Base-by-base conservation (phyloP, 2,329 filamentous ascomycete species). In the Anthostomella pinea region DNA sequence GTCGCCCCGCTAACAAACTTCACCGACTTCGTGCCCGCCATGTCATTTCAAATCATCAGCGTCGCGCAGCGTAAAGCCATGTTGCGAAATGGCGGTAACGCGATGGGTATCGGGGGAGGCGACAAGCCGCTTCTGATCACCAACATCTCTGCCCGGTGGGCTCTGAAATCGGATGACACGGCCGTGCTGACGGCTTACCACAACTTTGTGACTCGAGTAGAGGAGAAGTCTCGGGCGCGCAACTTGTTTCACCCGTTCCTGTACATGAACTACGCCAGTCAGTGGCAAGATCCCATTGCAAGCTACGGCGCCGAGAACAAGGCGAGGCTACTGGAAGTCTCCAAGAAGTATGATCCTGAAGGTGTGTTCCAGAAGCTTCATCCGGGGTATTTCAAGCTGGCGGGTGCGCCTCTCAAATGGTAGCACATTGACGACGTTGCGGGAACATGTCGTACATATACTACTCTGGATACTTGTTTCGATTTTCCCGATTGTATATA, bases 211-310 rank as follows among this genome's bases (percentile, higher is more conserved):
- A 39, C 55, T 13, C 48, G 54, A 0, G 49, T 49, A 8, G 48
- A 58, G 9, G 44, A 45, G 0, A 48, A 55, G 3, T 59, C 64
- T 8, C 47, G 53, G 26, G 46, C 54, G n/a, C 48, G 53, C 6
- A 59, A 57, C 0, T 41, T 66, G 0, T 51, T 61, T 24, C 56
- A 65, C 33, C 54, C 56, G 1, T 70, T 58, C 21, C 39, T 72
- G 13, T 73, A 72, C 45, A 58, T 68, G 30, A 72, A 73, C 46
- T 73, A 74, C 35, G 68, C 68, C 1, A 58, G 61, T 7, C 49
- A 53, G 22, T 55, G 56, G 17, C 67, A 73, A 43, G 48, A 66
- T 17, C 62, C 68, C 1, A 54, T 72, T 15, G 17, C 46, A 1
- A 50, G 60, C 8, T 74, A 72, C 33, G 68, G 70, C 0, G 20